These are phyloP conservation scores for Dictyophora rubrovolvata DNA, from an alignment of 768 basidiomycete species.

Conservation along the genomic window DNA sequence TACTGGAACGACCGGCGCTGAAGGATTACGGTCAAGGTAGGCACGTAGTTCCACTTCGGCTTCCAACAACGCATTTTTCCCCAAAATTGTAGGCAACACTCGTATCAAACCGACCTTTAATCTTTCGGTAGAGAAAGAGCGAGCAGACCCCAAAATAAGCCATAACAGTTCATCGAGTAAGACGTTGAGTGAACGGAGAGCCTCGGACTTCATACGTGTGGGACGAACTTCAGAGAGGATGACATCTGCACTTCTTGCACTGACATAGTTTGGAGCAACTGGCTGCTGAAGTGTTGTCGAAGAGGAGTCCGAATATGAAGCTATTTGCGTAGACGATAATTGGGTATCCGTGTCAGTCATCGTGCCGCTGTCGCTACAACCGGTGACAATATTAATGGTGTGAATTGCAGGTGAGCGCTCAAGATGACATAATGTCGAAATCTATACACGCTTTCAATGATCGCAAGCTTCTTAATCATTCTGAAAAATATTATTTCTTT, in stretches of 20 bases:
- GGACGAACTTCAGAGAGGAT: constrained; percentile 89
- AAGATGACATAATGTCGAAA: constrained; percentile 40
- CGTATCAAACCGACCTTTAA: constrained; percentile 63
- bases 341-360: constrained; percentile 32
- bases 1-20: constrained; percentile 22
- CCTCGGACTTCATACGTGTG: constrained; percentile 72
- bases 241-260: constrained; percentile 75
- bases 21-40: constrained; percentile 68
- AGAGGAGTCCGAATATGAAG: background rate
- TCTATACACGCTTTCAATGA: constrained; percentile 27
- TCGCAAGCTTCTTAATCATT: background rate
- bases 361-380: constrained; percentile 19
- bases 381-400: constrained; percentile 16
- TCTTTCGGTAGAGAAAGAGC: constrained; percentile 63
- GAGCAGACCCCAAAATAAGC: constrained; percentile 53
- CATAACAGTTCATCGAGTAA: constrained; percentile 78
- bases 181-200: constrained; percentile 70
- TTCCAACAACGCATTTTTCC: constrained; percentile 86
- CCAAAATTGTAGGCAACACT: constrained; percentile 68
- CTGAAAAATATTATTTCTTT: background rate
- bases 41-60: constrained; percentile 88
- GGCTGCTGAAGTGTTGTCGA: constrained; percentile 1
- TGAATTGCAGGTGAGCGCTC: constrained; percentile 27
- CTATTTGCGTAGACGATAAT: constrained; percentile 14
- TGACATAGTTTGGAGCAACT: constrained; percentile 69